Percentiles rank a stretch among this genome's conserved stretches.
Evolutionary conservation across 768 basidiomycete species (phyloP).

Genomic region (Mycena capillaripes): DNA sequence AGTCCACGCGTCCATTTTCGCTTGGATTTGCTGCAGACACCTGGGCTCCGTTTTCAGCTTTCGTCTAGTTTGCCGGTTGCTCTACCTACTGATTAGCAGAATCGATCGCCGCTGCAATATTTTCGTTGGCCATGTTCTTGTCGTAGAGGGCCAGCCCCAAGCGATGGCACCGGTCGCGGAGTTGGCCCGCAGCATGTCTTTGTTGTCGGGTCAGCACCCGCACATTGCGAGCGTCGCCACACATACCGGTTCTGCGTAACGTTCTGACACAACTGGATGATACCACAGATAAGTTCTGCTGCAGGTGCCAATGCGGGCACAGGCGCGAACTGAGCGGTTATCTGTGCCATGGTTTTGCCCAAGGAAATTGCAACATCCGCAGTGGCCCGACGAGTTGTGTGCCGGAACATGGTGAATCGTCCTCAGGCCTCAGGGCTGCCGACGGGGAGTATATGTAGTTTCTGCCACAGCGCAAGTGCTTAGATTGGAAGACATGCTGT

Average conservation of each 20-base stretch:
- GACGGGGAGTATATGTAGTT: neutral
- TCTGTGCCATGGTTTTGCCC: constrained; percentile 58
- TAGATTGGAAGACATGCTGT: constrained; percentile 24
- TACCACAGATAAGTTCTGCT: constrained; percentile 56
- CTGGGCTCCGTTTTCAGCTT: constrained; percentile 33
- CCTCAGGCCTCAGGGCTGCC: neutral
- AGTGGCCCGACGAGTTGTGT: constrained; percentile 15
- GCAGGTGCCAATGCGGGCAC: constrained; percentile 62
- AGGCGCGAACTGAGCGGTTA: constrained; percentile 61
- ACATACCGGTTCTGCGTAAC: constrained; percentile 63
- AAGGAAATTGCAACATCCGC: constrained; percentile 17
- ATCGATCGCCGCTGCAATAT: constrained; percentile 48
- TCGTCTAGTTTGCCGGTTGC: constrained; percentile 15
- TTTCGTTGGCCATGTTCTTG: constrained; percentile 43
- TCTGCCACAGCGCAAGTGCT: neutral
- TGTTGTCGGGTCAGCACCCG: neutral
- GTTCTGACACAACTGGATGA: constrained; percentile 62
- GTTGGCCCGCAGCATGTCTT: constrained; percentile 60
- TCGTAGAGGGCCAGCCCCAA: constrained; percentile 57
- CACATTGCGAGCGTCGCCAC: neutral
- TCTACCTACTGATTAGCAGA: constrained; percentile 51
- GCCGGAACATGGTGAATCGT: neutral
- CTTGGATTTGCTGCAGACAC: constrained; percentile 51
- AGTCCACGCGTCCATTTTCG: constrained; percentile 61
- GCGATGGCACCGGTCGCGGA: constrained; percentile 61